phyloP scores from a whole-genome alignment of 1,139 yeast species.

The Pichiaceae sp. region DNA sequence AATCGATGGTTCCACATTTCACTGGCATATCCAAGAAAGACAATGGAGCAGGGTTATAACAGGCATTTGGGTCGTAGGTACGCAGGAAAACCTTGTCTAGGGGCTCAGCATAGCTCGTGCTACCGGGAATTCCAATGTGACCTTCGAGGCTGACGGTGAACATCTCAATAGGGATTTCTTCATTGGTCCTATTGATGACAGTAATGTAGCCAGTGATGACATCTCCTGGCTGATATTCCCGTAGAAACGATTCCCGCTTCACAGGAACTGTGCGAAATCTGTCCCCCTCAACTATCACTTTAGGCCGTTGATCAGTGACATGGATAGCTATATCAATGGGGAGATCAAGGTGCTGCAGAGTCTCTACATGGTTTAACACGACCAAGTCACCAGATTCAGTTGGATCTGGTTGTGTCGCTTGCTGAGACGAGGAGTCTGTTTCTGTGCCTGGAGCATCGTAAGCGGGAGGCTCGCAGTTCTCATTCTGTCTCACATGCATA shows the following conservation, averaged over 20 bases:
- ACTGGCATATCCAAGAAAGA: background rate
- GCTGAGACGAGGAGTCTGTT: background rate
- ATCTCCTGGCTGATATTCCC: constrained; percentile 49
- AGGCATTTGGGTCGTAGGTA: constrained; percentile 33
- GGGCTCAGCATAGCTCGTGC: background rate
- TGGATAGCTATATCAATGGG: background rate
- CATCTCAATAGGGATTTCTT: constrained; percentile 44
- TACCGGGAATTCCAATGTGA: constrained; percentile 11
- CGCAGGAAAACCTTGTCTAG: constrained; percentile 21
- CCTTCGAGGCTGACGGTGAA: constrained; percentile 54
- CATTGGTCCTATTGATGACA: constrained; percentile 34
- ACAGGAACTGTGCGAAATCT: background rate
- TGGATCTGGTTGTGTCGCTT: background rate
- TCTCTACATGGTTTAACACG: no score
- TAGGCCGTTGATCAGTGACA: no score
- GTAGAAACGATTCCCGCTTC: constrained; percentile 15
- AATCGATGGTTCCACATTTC: constrained; percentile 1
- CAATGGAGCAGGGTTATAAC: constrained; percentile 23
- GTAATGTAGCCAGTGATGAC: constrained; percentile 44
- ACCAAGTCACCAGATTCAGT: background rate
- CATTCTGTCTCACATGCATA: constrained; percentile 5
- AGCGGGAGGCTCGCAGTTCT: background rate
- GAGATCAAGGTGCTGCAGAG: background rate
- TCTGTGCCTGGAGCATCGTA: background rate
- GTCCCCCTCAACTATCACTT: no score